Conservation (phyloP, 2,329 filamentous ascomycete genomes). For the Neofusicoccum sp. region DNA sequence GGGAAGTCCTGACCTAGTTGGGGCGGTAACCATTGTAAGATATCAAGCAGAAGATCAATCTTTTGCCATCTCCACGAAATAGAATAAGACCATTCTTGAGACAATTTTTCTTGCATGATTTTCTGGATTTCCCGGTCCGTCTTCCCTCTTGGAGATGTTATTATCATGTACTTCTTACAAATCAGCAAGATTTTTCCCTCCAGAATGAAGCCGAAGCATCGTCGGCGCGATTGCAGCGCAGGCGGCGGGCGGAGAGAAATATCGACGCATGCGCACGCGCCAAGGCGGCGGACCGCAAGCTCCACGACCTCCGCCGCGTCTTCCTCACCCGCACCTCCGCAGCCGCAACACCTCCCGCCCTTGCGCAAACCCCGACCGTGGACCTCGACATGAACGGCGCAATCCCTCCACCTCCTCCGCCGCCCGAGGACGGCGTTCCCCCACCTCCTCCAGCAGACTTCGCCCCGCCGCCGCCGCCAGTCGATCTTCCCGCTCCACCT, state of each 20-base stretch:
- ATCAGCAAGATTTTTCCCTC: no score
- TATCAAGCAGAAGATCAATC: neutral
- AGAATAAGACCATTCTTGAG: neutral
- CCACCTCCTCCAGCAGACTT: slow-evolving; percentile 44
- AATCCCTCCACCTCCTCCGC: slow-evolving; percentile 19
- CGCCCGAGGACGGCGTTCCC: slow-evolving; percentile 11
- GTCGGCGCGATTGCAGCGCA: no score
- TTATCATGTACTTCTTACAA: no score
- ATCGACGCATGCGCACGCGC: neutral
- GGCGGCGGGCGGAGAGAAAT: neutral
- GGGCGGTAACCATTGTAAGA: neutral
- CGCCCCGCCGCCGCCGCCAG: slow-evolving; percentile 42
- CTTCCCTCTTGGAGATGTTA: no score
- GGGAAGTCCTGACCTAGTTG: neutral
- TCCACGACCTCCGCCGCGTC: neutral
- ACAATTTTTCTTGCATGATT: no score
- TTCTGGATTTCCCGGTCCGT: no score
- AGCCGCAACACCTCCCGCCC: neutral
- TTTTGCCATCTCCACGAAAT: neutral
- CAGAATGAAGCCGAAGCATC: no score
- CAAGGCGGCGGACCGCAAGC: slow-evolving; percentile 10
- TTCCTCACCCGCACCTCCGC: slow-evolving; percentile 12
- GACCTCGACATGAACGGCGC: neutral
- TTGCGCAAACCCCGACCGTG: neutral
- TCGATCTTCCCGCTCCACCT: slow-evolving; percentile 22